Percentiles rank a stretch among this genome's conserved stretches.
These are phyloP conservation scores for Ziziphus jujuba DNA, from an alignment of 306 rosid genomes.

Conservation along the genomic window DNA sequence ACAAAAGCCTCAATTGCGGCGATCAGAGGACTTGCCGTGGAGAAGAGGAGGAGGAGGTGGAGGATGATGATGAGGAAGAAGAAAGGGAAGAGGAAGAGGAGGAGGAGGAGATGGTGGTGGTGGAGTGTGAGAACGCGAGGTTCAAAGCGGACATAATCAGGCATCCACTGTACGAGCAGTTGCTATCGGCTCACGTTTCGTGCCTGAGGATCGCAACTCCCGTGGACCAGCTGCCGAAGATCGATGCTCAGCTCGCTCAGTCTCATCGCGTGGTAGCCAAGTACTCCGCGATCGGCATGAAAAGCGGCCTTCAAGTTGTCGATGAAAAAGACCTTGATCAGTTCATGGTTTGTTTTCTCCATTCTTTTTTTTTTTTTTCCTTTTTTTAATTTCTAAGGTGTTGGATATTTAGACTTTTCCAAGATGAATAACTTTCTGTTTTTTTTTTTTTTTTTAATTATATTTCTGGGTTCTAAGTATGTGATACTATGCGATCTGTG, in stretches of 20 bases:
- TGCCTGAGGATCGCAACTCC: conserved; percentile 93
- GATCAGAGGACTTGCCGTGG: conserved; percentile 26
- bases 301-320: conserved; percentile 16
- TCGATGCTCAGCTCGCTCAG: conserved; percentile 78
- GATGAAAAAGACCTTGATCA: conserved; percentile 79
- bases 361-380: not conserved
- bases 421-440: not conserved
- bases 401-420: not conserved
- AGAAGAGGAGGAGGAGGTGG: conserved; percentile 24
- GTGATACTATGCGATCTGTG: not conserved
- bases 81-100: conserved; percentile 24
- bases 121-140: conserved; percentile 37
- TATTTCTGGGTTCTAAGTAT: not conserved
- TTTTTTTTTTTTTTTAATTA: not conserved
- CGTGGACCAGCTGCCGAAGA: conserved; percentile 82
- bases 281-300: conserved; percentile 44
- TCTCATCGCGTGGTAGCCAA: conserved; percentile 67
- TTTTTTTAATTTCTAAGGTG: not conserved
- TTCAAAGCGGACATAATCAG: conserved; percentile 65
- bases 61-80: conserved; percentile 18
- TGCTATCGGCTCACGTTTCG: conserved; percentile 81
- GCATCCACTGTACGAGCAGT: conserved; percentile 91
- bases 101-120: conserved; percentile 13
- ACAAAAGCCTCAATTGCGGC: conserved; percentile 24
- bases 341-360: conserved; percentile 52